phyloP scores from a whole-genome alignment of 345 rosid genomes.

The Firmiana major region DNA sequence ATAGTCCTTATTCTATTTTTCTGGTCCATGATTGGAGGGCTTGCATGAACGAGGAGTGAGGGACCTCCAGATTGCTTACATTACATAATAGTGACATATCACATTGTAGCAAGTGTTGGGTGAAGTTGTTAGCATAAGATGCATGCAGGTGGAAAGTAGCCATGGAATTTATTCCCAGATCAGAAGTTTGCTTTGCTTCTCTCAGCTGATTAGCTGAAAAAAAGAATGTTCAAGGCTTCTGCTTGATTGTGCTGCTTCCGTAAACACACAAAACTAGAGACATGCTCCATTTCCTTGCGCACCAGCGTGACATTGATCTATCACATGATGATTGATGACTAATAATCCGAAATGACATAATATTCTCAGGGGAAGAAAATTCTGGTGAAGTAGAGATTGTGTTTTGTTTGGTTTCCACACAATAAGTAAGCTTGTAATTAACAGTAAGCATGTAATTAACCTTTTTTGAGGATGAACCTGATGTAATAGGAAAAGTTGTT shows the following conservation, averaged over 20 bases:
- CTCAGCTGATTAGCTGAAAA: not conserved
- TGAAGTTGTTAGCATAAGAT: not conserved
- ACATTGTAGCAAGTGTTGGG: conserved; percentile 1
- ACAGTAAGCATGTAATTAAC: too few species aligned
- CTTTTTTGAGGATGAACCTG: too few species aligned
- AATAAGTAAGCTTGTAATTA: not conserved
- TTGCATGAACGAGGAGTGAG: not conserved
- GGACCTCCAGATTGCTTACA: not conserved
- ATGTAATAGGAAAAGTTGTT: too few species aligned
- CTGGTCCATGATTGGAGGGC: not conserved
- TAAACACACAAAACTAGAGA: not conserved
- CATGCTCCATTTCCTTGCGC: not conserved
- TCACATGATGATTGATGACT: not conserved
- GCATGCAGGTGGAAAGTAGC: conserved; percentile 4
- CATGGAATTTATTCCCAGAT: conserved; percentile 2
- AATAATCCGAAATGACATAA: not conserved
- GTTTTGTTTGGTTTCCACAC: conserved; percentile 7
- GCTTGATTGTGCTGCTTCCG: not conserved
- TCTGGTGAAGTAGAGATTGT: not conserved
- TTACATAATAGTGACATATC: not conserved
- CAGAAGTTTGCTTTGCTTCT: conserved; percentile 3
- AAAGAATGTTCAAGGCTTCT: not conserved
- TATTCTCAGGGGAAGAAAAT: conserved; percentile 1
- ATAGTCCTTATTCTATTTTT: not conserved
- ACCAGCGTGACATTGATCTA: not conserved